Evolutionary conservation across 352 stramenopile species (phyloP).

Genomic region (Poterioochromonas sp.): DNA sequence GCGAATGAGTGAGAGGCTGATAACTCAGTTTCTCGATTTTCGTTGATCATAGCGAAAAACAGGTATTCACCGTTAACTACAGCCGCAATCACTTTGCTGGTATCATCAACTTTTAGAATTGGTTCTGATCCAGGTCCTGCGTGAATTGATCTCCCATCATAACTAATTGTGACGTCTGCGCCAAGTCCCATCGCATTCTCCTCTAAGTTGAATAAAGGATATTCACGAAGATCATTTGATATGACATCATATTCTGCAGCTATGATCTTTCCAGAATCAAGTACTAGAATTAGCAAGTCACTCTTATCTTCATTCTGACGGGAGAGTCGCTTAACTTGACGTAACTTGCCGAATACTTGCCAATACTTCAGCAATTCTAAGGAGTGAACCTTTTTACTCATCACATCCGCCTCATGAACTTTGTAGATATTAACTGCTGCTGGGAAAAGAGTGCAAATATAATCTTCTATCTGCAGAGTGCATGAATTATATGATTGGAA

Average conservation of each 20-base stretch:
- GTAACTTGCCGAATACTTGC: neutral
- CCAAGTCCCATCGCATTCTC: neutral
- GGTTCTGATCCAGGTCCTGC: neutral
- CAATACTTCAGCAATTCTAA: neutral
- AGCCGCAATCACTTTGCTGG: neutral
- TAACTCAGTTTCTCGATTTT: neutral
- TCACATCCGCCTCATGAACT: neutral
- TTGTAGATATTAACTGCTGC: neutral
- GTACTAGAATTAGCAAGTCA: neutral
- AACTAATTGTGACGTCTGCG: neutral
- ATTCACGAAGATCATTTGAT: neutral
- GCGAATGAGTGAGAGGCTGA: neutral
- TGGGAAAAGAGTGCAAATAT: neutral
- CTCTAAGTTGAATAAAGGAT: neutral
- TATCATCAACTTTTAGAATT: neutral
- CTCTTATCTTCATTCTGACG: neutral
- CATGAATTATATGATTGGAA: neutral
- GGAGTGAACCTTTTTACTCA: neutral
- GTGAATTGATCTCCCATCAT: neutral
- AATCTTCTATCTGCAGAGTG: neutral
- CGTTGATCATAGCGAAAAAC: neutral
- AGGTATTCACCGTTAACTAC: neutral
- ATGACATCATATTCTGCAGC: neutral
- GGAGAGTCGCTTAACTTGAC: neutral
- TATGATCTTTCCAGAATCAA: slow-evolving; percentile 3